Evolutionary conservation across 768 basidiomycete species (phyloP), one percentile per base, ranked within the genome.

Genomic region (Mycena capillaripes): DNA sequence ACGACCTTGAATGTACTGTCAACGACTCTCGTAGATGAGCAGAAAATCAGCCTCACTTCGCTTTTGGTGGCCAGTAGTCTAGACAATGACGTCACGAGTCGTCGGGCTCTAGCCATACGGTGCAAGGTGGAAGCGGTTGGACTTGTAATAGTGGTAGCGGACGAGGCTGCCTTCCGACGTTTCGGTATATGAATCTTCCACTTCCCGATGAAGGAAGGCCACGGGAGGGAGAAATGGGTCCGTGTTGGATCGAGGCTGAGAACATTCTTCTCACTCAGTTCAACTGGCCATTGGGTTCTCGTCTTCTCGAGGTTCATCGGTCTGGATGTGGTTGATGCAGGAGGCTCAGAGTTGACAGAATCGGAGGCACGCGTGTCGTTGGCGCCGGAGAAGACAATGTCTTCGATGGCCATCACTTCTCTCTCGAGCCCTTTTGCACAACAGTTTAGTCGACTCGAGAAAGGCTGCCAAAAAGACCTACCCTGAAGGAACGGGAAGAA

Each of bases 351-450:
- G 42, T 23, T 27, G 19, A 42, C 16, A 61, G 66, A 36, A 30
- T 59, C 58, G 14, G 40, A 25, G 1, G 60, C n/a, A 58, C 21
- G 29, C 16, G n/a, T 25, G 58, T 16, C 40, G 25, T 55, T 48
- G 27, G 27, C 40, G 10, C 78, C 77, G 17, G 85, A 78, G 76
- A 89, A 90, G 21, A 97, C 90, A 44, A 94, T 81, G 16, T 89
- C 85, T 76, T 97, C 95, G 63, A 97, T 91, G 21, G 89, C 89
- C 70, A 90, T 86, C 3, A 95, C 92, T 78, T 97, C 97, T 56
- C 86, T 86, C 77, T 95, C 95, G 42, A 98, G 92, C 69, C 91
- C 90, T 73, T n/a, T n/a, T 92, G 88, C 9, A 36, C 42, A 23
- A 55, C 21, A 44, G 17, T 30, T 53, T 4, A 50, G 30, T 42